A percentile compares a stretch with the other conserved stretches of the same genome.
phyloP scores from a whole-genome alignment of 805 yeast species.

The Clavispora asparagi region DNA sequence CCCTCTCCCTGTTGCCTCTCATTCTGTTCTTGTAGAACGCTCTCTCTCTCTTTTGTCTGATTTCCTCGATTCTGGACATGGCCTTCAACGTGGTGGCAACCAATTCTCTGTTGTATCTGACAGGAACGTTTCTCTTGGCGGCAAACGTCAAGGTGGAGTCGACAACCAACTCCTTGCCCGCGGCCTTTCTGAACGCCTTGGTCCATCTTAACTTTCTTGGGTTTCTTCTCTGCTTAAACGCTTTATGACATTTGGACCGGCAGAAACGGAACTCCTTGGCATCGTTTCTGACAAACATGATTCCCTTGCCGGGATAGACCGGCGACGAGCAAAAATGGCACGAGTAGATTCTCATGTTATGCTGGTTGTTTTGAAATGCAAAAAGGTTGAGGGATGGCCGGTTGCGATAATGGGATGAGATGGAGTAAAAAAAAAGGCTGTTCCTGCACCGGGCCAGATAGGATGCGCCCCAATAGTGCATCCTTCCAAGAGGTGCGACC shows the following conservation, averaged over 20 bases:
- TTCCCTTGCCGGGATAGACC: constrained; percentile 81
- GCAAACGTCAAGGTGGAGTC: constrained; percentile 95
- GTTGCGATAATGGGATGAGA: constrained; percentile 9
- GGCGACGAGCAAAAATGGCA: constrained; percentile 99
- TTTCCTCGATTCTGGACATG: constrained; percentile 93
- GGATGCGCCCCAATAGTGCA: neutral
- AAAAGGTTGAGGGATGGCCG: neutral
- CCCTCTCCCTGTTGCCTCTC: constrained; percentile 92
- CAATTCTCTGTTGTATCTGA: constrained; percentile 93
- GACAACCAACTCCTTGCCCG: constrained; percentile 97
- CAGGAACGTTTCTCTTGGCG: constrained; percentile 96
- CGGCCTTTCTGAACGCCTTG: constrained; percentile 97
- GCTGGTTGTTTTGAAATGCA: constrained; percentile 1
- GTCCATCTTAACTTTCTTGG: constrained; percentile 99
- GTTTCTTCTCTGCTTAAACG: constrained; percentile 96
- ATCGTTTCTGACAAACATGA: constrained; percentile 96
- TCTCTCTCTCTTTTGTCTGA: constrained; percentile 92
- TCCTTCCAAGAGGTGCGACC: too few species aligned
- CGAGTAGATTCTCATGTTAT: constrained; percentile 72
- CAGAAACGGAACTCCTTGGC: constrained; percentile 97
- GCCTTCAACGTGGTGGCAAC: constrained; percentile 92
- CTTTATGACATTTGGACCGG: constrained; percentile 95
- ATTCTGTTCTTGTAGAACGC: constrained; percentile 99
- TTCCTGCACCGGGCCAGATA: constrained; percentile 13
- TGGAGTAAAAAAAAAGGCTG: constrained; percentile 11